phyloP scores from a whole-genome alignment of 2,329 filamentous ascomycete genomes.

The Ophiostoma sp. region DNA sequence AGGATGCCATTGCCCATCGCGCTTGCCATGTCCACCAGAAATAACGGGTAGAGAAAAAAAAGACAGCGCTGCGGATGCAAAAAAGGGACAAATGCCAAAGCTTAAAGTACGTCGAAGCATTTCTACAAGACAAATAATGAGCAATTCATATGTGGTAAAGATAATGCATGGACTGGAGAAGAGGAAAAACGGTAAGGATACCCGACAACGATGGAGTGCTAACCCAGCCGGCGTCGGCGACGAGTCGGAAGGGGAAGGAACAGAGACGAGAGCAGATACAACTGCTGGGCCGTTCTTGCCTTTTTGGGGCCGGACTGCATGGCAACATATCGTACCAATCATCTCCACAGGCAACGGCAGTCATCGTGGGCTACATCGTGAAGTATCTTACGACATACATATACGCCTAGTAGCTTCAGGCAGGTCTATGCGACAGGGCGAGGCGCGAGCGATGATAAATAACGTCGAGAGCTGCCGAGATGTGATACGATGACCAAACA shows the following conservation, averaged over 20 bases:
- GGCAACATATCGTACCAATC: not conserved
- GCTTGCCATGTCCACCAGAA: constrained; percentile 7
- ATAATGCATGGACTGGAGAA: not conserved
- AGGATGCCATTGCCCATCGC: not conserved
- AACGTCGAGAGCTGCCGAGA: not conserved
- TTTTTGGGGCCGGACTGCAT: not conserved
- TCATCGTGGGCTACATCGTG: not conserved
- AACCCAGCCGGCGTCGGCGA: not conserved
- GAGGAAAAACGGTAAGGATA: not conserved
- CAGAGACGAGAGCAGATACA: not conserved
- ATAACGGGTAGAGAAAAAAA: not conserved
- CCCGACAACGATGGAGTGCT: not conserved
- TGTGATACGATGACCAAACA: not conserved
- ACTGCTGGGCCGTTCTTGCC: constrained; percentile 5
- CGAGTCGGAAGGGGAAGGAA: not conserved
- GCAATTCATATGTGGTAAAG: constrained; percentile 6
- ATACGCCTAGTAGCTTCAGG: constrained; percentile 6
- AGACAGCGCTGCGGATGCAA: not conserved
- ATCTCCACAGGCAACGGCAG: constrained; percentile 5
- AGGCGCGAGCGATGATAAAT: constrained; percentile 10
- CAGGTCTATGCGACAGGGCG: constrained; percentile 15
- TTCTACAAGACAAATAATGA: not conserved
- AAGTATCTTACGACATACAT: not conserved
- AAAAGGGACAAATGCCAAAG: not conserved
- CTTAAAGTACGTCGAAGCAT: not conserved